Conservation (phyloP, 2,329 filamentous ascomycete species). For the Calonectria pteridis region DNA sequence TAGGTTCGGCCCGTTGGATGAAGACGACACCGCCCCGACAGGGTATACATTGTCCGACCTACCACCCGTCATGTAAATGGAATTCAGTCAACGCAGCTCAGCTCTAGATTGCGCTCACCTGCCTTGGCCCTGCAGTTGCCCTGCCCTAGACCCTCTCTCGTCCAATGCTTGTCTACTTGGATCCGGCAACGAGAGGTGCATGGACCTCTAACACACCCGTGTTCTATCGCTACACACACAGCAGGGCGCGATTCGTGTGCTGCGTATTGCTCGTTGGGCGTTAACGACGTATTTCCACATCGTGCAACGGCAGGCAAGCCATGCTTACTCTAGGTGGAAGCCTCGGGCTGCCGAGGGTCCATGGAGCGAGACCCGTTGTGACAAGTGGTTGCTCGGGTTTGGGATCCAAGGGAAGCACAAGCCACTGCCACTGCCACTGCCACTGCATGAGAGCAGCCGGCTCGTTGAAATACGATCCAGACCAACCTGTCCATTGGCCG, state of each 20-base stretch:
- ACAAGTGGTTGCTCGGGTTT: background rate
- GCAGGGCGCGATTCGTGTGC: background rate
- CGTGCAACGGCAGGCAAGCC: slow-evolving; percentile 11
- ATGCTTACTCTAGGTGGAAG: background rate
- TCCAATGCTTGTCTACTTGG: slow-evolving; percentile 14
- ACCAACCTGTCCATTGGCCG: too few species aligned
- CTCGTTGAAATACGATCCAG: background rate
- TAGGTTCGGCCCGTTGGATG: background rate
- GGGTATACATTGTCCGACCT: background rate
- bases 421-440: background rate
- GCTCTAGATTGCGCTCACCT: slow-evolving; percentile 19
- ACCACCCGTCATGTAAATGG: background rate
- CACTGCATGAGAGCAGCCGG: background rate
- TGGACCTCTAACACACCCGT: slow-evolving; percentile 25
- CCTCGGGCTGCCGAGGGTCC: background rate
- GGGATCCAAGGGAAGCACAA: background rate
- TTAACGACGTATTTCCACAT: slow-evolving; percentile 4
- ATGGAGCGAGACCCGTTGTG: background rate
- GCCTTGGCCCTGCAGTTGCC: slow-evolving; percentile 13
- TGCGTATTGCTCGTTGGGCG: slow-evolving; percentile 2
- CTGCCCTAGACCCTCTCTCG: slow-evolving; percentile 4
- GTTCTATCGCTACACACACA: slow-evolving; percentile 7
- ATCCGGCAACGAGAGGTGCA: slow-evolving; percentile 21
- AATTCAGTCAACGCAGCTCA: background rate
- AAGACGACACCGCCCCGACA: background rate